Evolutionary conservation across 2,329 filamentous ascomycete species (phyloP), one percentile per base, ranked within the genome.

Genomic region (Colletotrichum acutatum): DNA sequence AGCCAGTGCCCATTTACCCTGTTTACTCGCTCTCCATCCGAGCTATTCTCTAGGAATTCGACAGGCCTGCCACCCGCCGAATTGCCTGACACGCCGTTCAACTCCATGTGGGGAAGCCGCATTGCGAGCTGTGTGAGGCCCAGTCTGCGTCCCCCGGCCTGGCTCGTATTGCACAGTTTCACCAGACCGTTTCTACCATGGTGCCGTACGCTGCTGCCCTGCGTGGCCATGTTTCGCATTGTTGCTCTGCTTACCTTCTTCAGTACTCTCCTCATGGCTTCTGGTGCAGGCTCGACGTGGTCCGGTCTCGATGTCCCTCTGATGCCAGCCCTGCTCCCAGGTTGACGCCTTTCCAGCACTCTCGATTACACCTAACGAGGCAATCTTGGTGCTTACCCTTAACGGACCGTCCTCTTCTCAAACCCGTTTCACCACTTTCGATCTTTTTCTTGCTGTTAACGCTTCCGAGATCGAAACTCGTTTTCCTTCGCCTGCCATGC

Each of bases 141-240:
- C 34, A 22, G 49, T 30, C 52, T 16, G 34, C 57, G 34, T n/a
- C 32, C 57, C 24, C 49, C 34, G 26, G 32, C 19, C 42, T 49
- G 42, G 24, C 66, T 72, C 70, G 70, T 72, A 70, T 72, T 72
- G 46, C 60, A 32, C 28, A 65, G 70, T 72, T 72, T 72, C 70
- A 72, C 70, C 66, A 56, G 66, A 65, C 70, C 54, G 54, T 65
- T 70, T 46, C 42, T 60, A 53, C 66, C 28, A 49, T 69, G 54
- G 53, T 65, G 70, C 61, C 49, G 14, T 53, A 37, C 6, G 24
- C 14, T 69, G 28, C 69, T 68, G 53, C 24, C 26, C 70, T 72
- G 66, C 66, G 54, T 66, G 54, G 59, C 66, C 66, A 37, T 72
- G 70, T 72, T 72, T 72, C 70, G 70, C 46, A 72, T 70, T 54